A percentile compares a stretch with the other conserved stretches of the same genome.
These are phyloP conservation scores for Fomitopsis schrenkii DNA, from an alignment of 1,284 basidiomycete species.

Conservation along the genomic window DNA sequence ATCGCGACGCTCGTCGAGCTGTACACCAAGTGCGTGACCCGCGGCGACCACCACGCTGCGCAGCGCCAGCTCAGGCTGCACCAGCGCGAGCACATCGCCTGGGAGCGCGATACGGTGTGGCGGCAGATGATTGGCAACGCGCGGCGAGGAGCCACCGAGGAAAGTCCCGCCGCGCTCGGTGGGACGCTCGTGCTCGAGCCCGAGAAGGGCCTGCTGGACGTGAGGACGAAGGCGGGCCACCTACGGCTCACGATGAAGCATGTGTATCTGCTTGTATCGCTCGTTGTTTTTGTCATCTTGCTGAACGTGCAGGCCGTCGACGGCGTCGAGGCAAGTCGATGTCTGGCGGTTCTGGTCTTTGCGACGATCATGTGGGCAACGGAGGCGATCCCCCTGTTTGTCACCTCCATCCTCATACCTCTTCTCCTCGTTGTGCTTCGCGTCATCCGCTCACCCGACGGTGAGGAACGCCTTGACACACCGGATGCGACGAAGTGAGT, in stretches of 20 bases:
- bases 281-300: constrained; percentile 54
- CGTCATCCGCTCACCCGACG: constrained; percentile 68
- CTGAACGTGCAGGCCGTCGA: constrained; percentile 62
- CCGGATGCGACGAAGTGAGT: constrained; percentile 79
- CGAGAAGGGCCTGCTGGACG: constrained; percentile 45
- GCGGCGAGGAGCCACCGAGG: constrained; percentile 57
- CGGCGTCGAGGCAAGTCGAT: constrained; percentile 81
- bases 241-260: constrained; percentile 65
- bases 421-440: constrained; percentile 85
- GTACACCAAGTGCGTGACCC: constrained; percentile 86
- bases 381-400: constrained; percentile 96
- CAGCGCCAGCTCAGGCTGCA: constrained; percentile 83
- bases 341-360: constrained; percentile 87
- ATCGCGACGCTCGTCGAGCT: constrained; percentile 66
- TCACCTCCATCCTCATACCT: constrained; percentile 90
- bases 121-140: constrained; percentile 95
- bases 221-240: constrained; percentile 59
- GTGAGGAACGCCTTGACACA: constrained; percentile 53
- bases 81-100: constrained; percentile 90
- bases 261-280: constrained; percentile 54
- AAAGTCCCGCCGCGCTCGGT: constrained; percentile 37
- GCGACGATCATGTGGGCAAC: constrained; percentile 96
- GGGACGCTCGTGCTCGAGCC: constrained; percentile 51
- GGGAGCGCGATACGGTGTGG: constrained; percentile 97
- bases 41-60: constrained; percentile 70